Evolutionary conservation across 2,329 filamentous ascomycete species (phyloP).

Genomic region (Ustilaginoidea virens): DNA sequence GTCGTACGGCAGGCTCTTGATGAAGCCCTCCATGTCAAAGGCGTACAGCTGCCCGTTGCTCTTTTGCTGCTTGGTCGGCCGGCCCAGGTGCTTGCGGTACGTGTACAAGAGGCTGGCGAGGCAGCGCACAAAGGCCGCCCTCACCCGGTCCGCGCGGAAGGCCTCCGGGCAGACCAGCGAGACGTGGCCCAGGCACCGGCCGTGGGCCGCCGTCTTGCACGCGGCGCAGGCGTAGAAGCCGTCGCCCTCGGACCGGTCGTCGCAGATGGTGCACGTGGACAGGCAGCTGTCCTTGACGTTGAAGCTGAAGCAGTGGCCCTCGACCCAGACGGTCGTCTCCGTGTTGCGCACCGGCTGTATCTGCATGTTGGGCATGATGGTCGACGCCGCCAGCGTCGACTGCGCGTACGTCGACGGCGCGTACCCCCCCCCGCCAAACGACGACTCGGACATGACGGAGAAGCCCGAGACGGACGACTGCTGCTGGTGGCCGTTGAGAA

Average conservation of each 20-base stretch:
- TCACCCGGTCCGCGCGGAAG: slow-evolving; percentile 45
- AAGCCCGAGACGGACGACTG: slow-evolving; percentile 44
- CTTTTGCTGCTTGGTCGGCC: slow-evolving; percentile 45
- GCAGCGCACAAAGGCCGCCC: slow-evolving; percentile 49
- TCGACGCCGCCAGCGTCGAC: slow-evolving; percentile 73
- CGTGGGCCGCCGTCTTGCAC: slow-evolving; percentile 42
- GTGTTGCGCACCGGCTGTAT: slow-evolving; percentile 67
- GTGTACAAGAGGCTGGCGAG: slow-evolving; percentile 52
- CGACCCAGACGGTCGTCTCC: slow-evolving; percentile 68
- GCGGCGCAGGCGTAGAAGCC: slow-evolving; percentile 61
- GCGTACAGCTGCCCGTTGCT: slow-evolving; percentile 42
- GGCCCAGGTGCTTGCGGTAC: slow-evolving; percentile 46
- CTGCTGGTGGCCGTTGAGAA: slow-evolving; percentile 48
- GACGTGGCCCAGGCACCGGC: slow-evolving; percentile 44
- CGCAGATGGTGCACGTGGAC: slow-evolving; percentile 56
- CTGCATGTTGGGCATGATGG: slow-evolving; percentile 73
- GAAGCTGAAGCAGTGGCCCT: slow-evolving; percentile 68
- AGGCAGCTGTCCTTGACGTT: slow-evolving; percentile 38
- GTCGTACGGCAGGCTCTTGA: slow-evolving; percentile 48
- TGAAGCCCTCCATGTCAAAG: slow-evolving; percentile 51
- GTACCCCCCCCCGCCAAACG: slow-evolving; percentile 50
- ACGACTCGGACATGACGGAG: slow-evolving; percentile 51
- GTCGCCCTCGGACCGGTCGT: slow-evolving; percentile 56
- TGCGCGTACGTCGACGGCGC: slow-evolving; percentile 74
- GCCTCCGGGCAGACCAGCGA: slow-evolving; percentile 48